Conservation (phyloP, 306 rosid genomes). For the Trifolium pratense region DNA sequence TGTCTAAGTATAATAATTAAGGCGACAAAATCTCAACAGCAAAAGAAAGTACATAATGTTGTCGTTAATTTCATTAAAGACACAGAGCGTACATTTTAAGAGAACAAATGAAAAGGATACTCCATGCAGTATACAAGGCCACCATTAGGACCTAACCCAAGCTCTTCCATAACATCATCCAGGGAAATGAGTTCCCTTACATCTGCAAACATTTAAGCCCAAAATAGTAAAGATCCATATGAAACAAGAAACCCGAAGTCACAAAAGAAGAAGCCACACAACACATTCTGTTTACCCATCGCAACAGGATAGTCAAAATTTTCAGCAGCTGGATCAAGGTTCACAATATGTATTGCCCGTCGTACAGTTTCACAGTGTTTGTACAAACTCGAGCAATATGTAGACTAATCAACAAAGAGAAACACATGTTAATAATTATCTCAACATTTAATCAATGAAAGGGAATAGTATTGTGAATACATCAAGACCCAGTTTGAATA, state of each 20-base stretch:
- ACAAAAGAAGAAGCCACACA: constrained; percentile 1
- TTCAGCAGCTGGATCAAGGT: constrained; percentile 97
- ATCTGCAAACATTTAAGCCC: constrained; percentile 58
- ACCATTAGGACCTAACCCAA: constrained; percentile 95
- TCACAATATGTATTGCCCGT: constrained; percentile 65
- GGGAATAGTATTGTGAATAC: neutral
- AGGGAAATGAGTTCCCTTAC: constrained; percentile 85
- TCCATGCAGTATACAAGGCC: constrained; percentile 97
- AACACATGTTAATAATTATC: constrained; percentile 21
- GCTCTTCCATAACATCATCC: constrained; percentile 98
- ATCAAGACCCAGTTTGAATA: neutral
- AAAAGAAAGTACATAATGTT: neutral
- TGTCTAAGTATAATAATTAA: constrained; percentile 65
- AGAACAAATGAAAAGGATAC: constrained; percentile 68
- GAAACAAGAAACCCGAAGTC: neutral
- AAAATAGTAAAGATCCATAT: constrained; percentile 2
- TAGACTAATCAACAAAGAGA: constrained; percentile 54
- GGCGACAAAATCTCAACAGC: constrained; percentile 43
- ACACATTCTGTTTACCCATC: constrained; percentile 58
- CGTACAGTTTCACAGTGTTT: constrained; percentile 60
- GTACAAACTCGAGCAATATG: constrained; percentile 85
- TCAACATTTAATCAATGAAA: neutral
- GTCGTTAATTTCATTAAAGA: neutral
- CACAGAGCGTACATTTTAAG: neutral
- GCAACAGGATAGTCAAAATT: constrained; percentile 94